Conservation (phyloP, 169 alveolate species). For the Plasmodium chabaudi region DNA sequence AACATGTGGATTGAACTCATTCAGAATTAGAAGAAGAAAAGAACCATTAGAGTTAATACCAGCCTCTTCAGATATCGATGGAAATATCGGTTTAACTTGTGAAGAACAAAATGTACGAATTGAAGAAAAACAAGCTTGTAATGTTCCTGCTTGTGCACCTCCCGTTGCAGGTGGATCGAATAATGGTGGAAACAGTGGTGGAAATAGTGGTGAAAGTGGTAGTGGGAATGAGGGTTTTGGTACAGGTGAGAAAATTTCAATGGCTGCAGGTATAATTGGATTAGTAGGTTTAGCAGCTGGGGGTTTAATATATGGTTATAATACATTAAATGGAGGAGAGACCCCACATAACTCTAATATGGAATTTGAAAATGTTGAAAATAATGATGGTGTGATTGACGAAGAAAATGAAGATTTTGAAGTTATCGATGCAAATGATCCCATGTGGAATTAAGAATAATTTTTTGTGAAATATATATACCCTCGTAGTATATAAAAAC, state of each 20-base stretch:
- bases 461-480: neutral
- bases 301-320: conserved; percentile 61
- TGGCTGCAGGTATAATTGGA: conserved; percentile 71
- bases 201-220: neutral
- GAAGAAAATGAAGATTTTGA: conserved; percentile 64
- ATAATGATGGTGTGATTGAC: conserved; percentile 18
- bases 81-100: conserved; percentile 66
- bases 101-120: conserved; percentile 57
- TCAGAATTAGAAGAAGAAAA: conserved; percentile 41
- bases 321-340: conserved; percentile 63
- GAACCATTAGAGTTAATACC: conserved; percentile 66
- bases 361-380: conserved; percentile 73
- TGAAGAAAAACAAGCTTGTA: conserved; percentile 48
- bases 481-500: neutral
- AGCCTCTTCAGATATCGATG: conserved; percentile 54
- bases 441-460: conserved; percentile 53
- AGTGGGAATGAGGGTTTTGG: conserved; percentile 30
- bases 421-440: conserved; percentile 66
- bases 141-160: conserved; percentile 37
- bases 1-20: conserved; percentile 48
- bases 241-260: conserved; percentile 61
- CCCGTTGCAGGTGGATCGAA: neutral
- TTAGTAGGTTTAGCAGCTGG: conserved; percentile 47
- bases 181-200: neutral
- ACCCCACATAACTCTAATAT: conserved; percentile 59